A percentile compares a stretch with the other conserved stretches of the same genome.
Conservation (phyloP, 169 alveolate genomes). For the Babesia caballi region DNA sequence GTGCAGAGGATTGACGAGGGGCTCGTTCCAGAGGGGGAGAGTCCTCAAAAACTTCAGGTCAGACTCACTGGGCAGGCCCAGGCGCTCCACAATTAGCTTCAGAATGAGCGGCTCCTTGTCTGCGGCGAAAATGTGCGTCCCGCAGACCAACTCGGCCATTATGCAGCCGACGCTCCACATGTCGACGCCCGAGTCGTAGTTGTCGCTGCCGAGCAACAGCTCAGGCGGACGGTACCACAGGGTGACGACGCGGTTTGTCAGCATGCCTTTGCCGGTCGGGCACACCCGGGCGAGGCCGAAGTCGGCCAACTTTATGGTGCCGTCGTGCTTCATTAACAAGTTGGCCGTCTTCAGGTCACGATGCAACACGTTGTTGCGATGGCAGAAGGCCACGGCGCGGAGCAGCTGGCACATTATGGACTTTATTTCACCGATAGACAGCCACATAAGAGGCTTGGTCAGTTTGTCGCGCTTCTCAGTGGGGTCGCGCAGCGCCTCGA, state of each 20-base stretch:
- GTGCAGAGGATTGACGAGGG: constrained; percentile 68
- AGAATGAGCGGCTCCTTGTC: constrained; percentile 84
- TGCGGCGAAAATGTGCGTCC: constrained; percentile 88
- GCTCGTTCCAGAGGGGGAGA: constrained; percentile 68
- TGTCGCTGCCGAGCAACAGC: constrained; percentile 87
- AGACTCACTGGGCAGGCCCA: constrained; percentile 67
- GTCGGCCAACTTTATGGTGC: constrained; percentile 93
- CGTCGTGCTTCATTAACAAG: constrained; percentile 85
- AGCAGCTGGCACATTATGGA: constrained; percentile 79
- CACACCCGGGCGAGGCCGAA: constrained; percentile 91
- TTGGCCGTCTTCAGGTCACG: constrained; percentile 91
- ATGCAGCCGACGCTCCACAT: constrained; percentile 97
- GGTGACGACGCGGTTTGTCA: constrained; percentile 93
- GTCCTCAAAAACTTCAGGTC: constrained; percentile 64
- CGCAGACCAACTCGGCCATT: constrained; percentile 87
- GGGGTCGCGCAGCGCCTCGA: constrained; percentile 74
- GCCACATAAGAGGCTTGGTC: constrained; percentile 62
- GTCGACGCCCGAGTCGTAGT: constrained; percentile 87
- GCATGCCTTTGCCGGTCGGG: constrained; percentile 71
- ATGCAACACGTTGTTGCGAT: constrained; percentile 83
- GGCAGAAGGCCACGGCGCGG: constrained; percentile 84
- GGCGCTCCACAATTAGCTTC: constrained; percentile 69
- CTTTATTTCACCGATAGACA: constrained; percentile 79
- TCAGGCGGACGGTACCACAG: constrained; percentile 98
- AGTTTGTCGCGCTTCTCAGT: constrained; percentile 63